Conservation (phyloP, 306 rosid species). For the Dryas drummondii region DNA sequence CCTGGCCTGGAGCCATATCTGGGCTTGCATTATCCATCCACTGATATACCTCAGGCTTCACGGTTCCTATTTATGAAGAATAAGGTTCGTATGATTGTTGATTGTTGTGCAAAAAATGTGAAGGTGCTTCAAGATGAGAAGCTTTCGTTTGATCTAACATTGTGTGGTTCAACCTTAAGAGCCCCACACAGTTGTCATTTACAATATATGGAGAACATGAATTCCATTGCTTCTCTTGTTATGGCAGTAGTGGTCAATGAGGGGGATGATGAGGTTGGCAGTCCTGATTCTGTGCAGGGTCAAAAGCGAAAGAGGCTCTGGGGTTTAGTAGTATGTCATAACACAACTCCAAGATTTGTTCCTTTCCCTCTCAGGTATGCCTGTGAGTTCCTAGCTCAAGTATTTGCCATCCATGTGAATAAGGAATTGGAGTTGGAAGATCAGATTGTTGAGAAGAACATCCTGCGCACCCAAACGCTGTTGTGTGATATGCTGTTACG, state of each 20-base stretch:
- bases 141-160: constrained; percentile 66
- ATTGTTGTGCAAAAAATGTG: constrained; percentile 77
- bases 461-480: constrained; percentile 87
- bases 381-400: constrained; percentile 94
- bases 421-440: constrained; percentile 80
- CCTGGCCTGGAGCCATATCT: constrained; percentile 83
- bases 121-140: constrained; percentile 83
- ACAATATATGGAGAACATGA: constrained; percentile 87
- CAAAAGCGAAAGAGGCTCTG: constrained; percentile 87
- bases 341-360: constrained; percentile 83
- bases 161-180: constrained; percentile 91
- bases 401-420: constrained; percentile 92
- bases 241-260: constrained; percentile 93
- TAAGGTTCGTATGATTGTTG: constrained; percentile 92
- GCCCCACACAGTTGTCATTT: constrained; percentile 91
- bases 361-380: constrained; percentile 99
- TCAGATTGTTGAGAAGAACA: constrained; percentile 83
- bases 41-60: constrained; percentile 93
- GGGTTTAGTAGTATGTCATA: constrained; percentile 97
- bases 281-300: constrained; percentile 55
- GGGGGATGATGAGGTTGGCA: constrained; percentile 70
- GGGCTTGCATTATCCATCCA: constrained; percentile 95
- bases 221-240: constrained; percentile 85
- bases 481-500: constrained; percentile 96
- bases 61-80: constrained; percentile 88